phyloP scores from a whole-genome alignment of 306 rosid species.

The Begonia masoniana region DNA sequence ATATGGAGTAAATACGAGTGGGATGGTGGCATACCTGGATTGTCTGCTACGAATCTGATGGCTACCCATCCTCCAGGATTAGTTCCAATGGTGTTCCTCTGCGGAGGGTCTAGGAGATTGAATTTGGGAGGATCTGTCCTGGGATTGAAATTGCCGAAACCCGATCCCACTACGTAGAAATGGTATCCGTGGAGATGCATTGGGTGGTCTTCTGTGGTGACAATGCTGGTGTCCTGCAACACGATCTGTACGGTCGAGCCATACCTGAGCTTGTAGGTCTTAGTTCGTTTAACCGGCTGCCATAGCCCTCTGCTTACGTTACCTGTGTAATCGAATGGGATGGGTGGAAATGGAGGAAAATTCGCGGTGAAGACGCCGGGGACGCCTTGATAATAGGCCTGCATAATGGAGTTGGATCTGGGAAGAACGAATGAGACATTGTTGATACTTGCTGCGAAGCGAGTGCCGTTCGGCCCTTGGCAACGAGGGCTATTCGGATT shows the following conservation, averaged over 20 bases:
- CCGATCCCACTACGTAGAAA: slow-evolving; percentile 78
- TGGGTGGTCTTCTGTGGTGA: slow-evolving; percentile 76
- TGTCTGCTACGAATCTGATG: slow-evolving; percentile 77
- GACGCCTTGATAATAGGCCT: slow-evolving; percentile 60
- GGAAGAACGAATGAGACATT: slow-evolving; percentile 76
- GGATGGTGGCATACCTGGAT: slow-evolving; percentile 44
- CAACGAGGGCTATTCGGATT: slow-evolving; percentile 75
- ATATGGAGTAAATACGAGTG: no score
- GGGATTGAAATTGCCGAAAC: slow-evolving; percentile 87
- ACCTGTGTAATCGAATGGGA: slow-evolving; percentile 69
- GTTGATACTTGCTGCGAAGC: slow-evolving; percentile 78
- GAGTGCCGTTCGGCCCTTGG: slow-evolving; percentile 98
- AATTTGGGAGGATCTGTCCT: slow-evolving; percentile 51
- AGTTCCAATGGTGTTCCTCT: slow-evolving; percentile 74
- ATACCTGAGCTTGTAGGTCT: slow-evolving; percentile 47
- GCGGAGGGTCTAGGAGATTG: slow-evolving; percentile 74
- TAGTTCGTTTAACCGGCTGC: slow-evolving; percentile 62
- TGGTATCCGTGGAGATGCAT: slow-evolving; percentile 93
- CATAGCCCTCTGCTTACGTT: slow-evolving; percentile 73
- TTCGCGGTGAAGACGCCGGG: slow-evolving; percentile 78
- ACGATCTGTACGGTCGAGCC: slow-evolving; percentile 62
- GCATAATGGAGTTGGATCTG: slow-evolving; percentile 56
- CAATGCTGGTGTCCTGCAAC: slow-evolving; percentile 77
- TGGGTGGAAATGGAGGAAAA: slow-evolving; percentile 71
- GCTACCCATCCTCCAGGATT: slow-evolving; percentile 98